These are phyloP conservation scores for Tetrastigma voinierianum DNA, from an alignment of 164 flowering plant genomes.

Conservation along the genomic window DNA sequence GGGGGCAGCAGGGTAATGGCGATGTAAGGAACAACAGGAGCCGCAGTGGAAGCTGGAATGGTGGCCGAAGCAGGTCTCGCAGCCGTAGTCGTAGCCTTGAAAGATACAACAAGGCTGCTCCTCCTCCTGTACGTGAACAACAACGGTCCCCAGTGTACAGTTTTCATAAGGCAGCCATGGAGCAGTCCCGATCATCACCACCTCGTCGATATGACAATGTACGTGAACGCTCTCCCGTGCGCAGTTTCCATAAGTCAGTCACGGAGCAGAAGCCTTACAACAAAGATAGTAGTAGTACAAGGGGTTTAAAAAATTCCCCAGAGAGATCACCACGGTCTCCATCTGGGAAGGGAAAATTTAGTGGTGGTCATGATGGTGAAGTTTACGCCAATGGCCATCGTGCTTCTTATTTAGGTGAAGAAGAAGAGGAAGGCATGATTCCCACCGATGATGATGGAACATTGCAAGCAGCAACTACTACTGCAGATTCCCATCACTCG, in stretches of 20 bases:
- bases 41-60: constrained; percentile 16
- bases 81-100: constrained; percentile 39
- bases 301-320: background rate
- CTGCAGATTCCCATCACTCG: no score
- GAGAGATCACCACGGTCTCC: constrained; percentile 20
- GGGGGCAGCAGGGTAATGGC: constrained; percentile 21
- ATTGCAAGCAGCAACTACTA: background rate
- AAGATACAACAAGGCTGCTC: constrained; percentile 17
- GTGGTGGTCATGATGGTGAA: constrained; percentile 7
- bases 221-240: constrained; percentile 13
- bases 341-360: constrained; percentile 5
- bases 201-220: background rate
- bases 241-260: constrained; percentile 29
- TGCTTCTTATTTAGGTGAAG: constrained; percentile 20
- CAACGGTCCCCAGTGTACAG: constrained; percentile 9
- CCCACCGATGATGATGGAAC: constrained; percentile 31
- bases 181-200: background rate
- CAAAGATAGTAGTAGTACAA: background rate
- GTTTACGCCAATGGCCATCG: constrained; percentile 1
- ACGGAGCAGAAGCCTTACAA: constrained; percentile 12
- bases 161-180: constrained; percentile 1
- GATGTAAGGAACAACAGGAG: constrained; percentile 13
- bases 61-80: constrained; percentile 17
- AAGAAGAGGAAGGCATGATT: constrained; percentile 57
- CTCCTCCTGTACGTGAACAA: constrained; percentile 4